Conservation (phyloP, 1,284 basidiomycete species). For the Hemileia vastatrix region DNA sequence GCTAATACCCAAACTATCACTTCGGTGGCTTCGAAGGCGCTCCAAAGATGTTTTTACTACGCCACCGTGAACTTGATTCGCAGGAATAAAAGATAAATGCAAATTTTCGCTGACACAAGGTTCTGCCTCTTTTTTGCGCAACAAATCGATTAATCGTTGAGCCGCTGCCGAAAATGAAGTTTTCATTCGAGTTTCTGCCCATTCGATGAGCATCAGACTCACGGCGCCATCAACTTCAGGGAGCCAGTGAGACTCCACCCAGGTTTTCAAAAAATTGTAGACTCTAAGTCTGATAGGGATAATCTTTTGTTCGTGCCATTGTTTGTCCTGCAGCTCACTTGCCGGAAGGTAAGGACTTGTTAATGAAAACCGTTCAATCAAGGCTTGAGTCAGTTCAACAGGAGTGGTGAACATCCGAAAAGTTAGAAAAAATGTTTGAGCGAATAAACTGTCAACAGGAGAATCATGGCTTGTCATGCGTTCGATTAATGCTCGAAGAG, state of each 20-base stretch:
- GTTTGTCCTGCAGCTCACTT: constrained; percentile 29
- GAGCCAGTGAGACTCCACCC: constrained; percentile 87
- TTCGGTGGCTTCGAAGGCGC: too few species aligned
- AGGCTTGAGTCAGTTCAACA: constrained; percentile 59
- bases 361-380: constrained; percentile 70
- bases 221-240: constrained; percentile 47
- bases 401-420: constrained; percentile 89
- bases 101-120: constrained; percentile 7
- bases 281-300: constrained; percentile 79
- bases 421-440: constrained; percentile 83
- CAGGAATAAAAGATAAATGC: too few species aligned
- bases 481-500: constrained; percentile 75
- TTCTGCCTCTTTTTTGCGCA: constrained; percentile 46
- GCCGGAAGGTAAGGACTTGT: constrained; percentile 37
- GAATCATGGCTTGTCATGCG: constrained; percentile 93
- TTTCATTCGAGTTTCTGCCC: constrained; percentile 56
- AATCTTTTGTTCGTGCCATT: constrained; percentile 62
- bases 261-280: constrained; percentile 81
- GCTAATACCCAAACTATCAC: constrained; percentile 12
- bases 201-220: constrained; percentile 55
- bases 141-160: constrained; percentile 62
- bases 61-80: too few species aligned
- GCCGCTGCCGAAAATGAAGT: constrained; percentile 58
- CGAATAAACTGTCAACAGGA: constrained; percentile 71
- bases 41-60: neutral